Evolutionary conservation across 495 filamentous ascomycete genomes (phyloP).

Genomic region (Penicillium mononematosum): DNA sequence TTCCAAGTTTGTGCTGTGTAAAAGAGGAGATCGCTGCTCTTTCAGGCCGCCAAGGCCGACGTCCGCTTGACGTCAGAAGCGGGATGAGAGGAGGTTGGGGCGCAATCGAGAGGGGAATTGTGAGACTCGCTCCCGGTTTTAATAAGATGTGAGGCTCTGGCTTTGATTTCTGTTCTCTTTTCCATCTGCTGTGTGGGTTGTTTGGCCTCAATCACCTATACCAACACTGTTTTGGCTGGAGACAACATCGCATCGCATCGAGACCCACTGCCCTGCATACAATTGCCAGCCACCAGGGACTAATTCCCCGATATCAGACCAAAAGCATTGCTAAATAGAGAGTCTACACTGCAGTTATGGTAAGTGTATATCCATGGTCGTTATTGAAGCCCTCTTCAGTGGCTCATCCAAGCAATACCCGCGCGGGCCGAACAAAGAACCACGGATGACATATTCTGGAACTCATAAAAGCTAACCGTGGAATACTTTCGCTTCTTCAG

Average conservation of each 20-base stretch:
- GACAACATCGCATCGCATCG: slow-evolving; percentile 1
- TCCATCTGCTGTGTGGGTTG: background rate
- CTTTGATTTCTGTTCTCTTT: background rate
- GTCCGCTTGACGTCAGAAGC: slow-evolving; percentile 33
- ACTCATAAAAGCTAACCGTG: slow-evolving; percentile 1
- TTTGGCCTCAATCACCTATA: slow-evolving; percentile 2
- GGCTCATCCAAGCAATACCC: background rate
- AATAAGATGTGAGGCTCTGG: slow-evolving; percentile 12
- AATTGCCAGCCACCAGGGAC: slow-evolving; percentile 6
- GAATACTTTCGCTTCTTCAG: slow-evolving; percentile 7
- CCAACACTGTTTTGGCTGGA: background rate
- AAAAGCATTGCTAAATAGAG: background rate
- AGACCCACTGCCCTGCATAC: slow-evolving; percentile 11
- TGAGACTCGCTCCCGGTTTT: background rate
- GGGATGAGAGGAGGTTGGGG: slow-evolving; percentile 18
- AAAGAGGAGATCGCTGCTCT: slow-evolving; percentile 23
- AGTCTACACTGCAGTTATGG: slow-evolving; percentile 1
- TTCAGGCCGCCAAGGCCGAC: slow-evolving; percentile 22
- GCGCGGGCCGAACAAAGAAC: slow-evolving; percentile 9
- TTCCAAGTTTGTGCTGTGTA: slow-evolving; percentile 12
- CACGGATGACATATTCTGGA: slow-evolving; percentile 2
- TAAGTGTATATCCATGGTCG: background rate
- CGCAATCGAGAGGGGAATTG: slow-evolving; percentile 3
- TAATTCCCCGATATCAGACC: slow-evolving; percentile 1
- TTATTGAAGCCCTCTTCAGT: background rate